These are phyloP conservation scores for Cyberlindnera euphorbiiphila DNA, from an alignment of 805 yeast species.

Conservation along the genomic window DNA sequence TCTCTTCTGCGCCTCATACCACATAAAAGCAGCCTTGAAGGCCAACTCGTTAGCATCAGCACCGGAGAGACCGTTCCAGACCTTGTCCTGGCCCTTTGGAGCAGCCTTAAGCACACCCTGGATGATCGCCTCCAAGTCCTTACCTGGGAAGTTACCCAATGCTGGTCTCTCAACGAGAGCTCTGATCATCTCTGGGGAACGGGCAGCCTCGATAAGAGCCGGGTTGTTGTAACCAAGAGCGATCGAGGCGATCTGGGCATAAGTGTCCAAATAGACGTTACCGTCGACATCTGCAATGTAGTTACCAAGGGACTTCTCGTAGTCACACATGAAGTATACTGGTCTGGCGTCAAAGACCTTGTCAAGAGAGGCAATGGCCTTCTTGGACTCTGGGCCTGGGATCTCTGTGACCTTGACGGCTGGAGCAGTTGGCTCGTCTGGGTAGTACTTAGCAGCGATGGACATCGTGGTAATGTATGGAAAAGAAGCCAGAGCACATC, in stretches of 20 bases:
- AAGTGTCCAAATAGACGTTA: constrained; percentile 66
- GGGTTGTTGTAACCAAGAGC: constrained; percentile 88
- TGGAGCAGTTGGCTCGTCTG: constrained; percentile 77
- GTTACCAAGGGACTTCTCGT: constrained; percentile 71
- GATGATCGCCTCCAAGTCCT: constrained; percentile 56
- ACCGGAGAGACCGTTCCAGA: constrained; percentile 81
- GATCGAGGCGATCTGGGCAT: constrained; percentile 82
- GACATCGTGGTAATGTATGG: constrained; percentile 30
- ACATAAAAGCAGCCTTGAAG: constrained; percentile 83
- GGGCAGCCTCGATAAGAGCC: constrained; percentile 61
- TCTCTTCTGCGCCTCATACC: constrained; percentile 67
- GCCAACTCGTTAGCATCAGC: constrained; percentile 87
- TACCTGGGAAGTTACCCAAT: constrained; percentile 74
- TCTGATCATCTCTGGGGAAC: constrained; percentile 63
- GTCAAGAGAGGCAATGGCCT: constrained; percentile 49
- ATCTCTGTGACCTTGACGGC: constrained; percentile 49
- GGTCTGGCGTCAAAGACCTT: constrained; percentile 69
- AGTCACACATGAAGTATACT: constrained; percentile 73
- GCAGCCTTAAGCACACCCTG: constrained; percentile 53
- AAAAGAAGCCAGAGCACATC: not conserved
- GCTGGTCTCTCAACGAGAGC: constrained; percentile 85
- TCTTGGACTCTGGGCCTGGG: constrained; percentile 74
- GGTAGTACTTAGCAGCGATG: constrained; percentile 58
- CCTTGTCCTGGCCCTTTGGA: constrained; percentile 69
- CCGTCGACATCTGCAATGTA: constrained; percentile 81